Base-by-base conservation (phyloP, 176 grass and related monocot species). In the Musa acuminata region DNA sequence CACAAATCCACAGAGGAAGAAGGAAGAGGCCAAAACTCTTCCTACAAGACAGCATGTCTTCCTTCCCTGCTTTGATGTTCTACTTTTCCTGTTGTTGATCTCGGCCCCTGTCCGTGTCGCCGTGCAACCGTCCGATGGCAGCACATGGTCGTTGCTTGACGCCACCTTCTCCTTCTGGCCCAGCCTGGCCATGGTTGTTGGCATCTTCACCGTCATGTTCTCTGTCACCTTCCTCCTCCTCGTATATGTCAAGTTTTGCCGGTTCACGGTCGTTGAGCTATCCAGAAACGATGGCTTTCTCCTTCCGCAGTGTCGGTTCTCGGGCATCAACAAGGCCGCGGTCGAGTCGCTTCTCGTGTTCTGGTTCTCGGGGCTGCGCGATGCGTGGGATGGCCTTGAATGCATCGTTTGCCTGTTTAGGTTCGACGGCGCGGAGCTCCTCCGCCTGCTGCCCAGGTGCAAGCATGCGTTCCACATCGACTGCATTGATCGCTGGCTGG, bases 211-310 rank as follows among this genome's bases (percentile, higher is more conserved):
- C 80, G 82, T 92, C 79, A 88, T 90, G 78, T 96, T 96, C 78
- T 87, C 89, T 16, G 82, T 92, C 81, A 92, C 83, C 72, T 82
- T 89, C 67, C n/a, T 96, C 48, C 81, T 96, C 52, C 82, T 96
- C 67, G 82, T 96, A 85, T 96, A 96, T 72, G 89, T 89, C 64
- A 96, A 96, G 73, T 92, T 92, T 75, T 92, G 92, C 84, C 85
- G 25, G 43, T 55, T 60, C 53, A 64, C 70, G 17, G 20, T 22
- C 27, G 62, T 1, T 4, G 16, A 1, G 26, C 26, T 27, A 27
- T 27, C 26, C 26, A 2, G 26, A 27, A 8, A 16, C 19, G 2
- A 19, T 1, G 4, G 1, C 2, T 27, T 27, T 27, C 26, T 27
- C 26, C 26, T 27, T 27, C 26, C 0, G 26, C 26, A 27, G 26